These are phyloP conservation scores for Rhamnella rubrinervis DNA, from an alignment of 331 rosid genomes.

Conservation along the genomic window DNA sequence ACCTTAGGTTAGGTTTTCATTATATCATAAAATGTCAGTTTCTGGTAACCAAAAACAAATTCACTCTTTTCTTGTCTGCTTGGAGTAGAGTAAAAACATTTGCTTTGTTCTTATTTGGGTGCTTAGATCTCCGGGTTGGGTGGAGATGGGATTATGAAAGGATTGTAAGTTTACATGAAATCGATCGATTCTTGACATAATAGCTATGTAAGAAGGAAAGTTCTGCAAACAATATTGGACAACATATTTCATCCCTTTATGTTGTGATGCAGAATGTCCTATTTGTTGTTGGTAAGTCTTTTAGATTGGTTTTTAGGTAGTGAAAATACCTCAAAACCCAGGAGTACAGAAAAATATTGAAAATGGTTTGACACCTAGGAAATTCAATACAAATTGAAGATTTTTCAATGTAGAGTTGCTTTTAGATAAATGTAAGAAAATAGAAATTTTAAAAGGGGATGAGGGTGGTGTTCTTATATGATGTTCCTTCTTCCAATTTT, in stretches of 20 bases:
- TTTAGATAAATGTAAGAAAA: not conserved
- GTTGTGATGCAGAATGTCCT: too few relatives aligned
- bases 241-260: not conserved
- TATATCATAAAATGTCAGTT: too few relatives aligned
- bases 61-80: not conserved
- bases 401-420: not conserved
- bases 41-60: not conserved
- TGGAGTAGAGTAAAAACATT: not conserved
- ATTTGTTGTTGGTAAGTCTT: slow-evolving; percentile 9
- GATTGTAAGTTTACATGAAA: too few relatives aligned
- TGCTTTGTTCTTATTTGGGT: slow-evolving; percentile 1
- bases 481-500: not conserved
- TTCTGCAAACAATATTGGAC: too few relatives aligned
- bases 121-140: slow-evolving; percentile 4
- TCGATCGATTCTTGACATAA: too few relatives aligned
- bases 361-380: not conserved
- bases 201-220: not conserved
- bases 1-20: too few relatives aligned
- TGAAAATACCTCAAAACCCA: not conserved
- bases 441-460: too few relatives aligned
- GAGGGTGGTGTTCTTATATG: not conserved
- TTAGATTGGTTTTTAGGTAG: not conserved
- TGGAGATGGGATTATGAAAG: not conserved
- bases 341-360: not conserved
- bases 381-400: not conserved